Conservation (phyloP, 352 stramenopile genomes). For the Phytophthora crassamura region DNA sequence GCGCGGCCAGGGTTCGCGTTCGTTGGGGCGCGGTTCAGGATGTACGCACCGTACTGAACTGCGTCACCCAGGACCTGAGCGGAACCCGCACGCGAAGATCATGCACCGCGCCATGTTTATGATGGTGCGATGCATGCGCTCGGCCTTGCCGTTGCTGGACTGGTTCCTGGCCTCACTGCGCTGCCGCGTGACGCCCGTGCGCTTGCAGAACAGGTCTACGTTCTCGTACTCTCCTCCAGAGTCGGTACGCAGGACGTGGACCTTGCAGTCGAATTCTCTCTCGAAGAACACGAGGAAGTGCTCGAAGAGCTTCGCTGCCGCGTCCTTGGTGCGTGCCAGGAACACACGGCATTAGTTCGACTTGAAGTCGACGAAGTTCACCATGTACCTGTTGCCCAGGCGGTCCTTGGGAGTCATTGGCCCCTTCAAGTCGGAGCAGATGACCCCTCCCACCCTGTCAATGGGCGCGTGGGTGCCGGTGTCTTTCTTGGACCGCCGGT, state of each 20-base stretch:
- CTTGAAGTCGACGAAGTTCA: slow-evolving; percentile 23
- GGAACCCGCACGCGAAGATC: slow-evolving; percentile 33
- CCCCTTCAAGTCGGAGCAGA: slow-evolving; percentile 6
- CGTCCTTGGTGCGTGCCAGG: slow-evolving; percentile 18
- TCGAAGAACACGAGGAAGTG: slow-evolving; percentile 19
- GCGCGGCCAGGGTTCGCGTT: slow-evolving; percentile 6
- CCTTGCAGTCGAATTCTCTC: not conserved
- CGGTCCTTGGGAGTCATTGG: slow-evolving; percentile 8
- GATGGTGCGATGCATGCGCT: slow-evolving; percentile 2
- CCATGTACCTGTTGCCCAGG: slow-evolving; percentile 15
- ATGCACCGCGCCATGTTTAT: slow-evolving; percentile 41
- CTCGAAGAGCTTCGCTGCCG: slow-evolving; percentile 8
- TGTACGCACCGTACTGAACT: slow-evolving; percentile 33
- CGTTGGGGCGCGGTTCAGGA: slow-evolving; percentile 33
- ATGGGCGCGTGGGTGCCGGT: slow-evolving; percentile 1
- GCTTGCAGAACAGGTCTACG: slow-evolving; percentile 35
- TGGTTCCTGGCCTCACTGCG: slow-evolving; percentile 30
- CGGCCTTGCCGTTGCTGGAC: slow-evolving; percentile 39
- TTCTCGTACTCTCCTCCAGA: slow-evolving; percentile 30
- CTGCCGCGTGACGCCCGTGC: too few relatives aligned
- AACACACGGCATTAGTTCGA: slow-evolving; percentile 23
- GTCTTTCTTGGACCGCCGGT: too few relatives aligned
- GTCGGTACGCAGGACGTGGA: too few relatives aligned
- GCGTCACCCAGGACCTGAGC: slow-evolving; percentile 31
- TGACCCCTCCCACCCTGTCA: slow-evolving; percentile 5